A percentile compares a stretch with the other conserved stretches of the same genome.
These are phyloP conservation scores for Croton setiger DNA, from an alignment of 441 rosid species.

Conservation along the genomic window DNA sequence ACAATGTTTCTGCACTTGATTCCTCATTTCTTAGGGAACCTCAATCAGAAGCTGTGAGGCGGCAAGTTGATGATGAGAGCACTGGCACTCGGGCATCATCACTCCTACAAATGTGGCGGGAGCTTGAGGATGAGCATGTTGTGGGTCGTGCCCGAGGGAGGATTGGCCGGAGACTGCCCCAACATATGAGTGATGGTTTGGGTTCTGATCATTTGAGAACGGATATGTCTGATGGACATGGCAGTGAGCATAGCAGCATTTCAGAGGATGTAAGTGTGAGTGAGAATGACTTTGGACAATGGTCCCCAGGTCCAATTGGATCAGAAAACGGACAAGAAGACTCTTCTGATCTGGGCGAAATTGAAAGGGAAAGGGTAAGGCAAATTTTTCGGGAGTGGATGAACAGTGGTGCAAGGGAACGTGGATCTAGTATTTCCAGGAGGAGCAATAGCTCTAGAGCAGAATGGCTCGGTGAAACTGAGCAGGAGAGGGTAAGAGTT, in stretches of 20 bases:
- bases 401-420: constrained; percentile 56
- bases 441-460: constrained; percentile 47
- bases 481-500: constrained; percentile 86
- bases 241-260: constrained; percentile 33
- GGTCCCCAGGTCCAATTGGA: constrained; percentile 47
- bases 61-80: constrained; percentile 50
- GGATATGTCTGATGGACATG: constrained; percentile 37
- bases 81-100: constrained; percentile 68
- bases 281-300: constrained; percentile 51
- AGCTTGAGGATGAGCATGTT: constrained; percentile 80
- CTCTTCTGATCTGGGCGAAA: constrained; percentile 62
- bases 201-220: constrained; percentile 33
- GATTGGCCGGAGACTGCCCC: constrained; percentile 40
- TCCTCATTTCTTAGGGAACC: constrained; percentile 69
- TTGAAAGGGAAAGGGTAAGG: constrained; percentile 82
- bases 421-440: constrained; percentile 38
- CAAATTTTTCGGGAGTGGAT: constrained; percentile 83
- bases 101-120: constrained; percentile 82
- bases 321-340: constrained; percentile 52
- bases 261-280: constrained; percentile 42
- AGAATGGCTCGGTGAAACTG: constrained; percentile 83
- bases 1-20: constrained; percentile 65
- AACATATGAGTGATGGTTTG: constrained; percentile 37
- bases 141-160: constrained; percentile 54
- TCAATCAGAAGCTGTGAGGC: constrained; percentile 46